These are phyloP conservation scores for Coemansia sp. DNA, from an alignment of 192 early-diverging fungal genomes.

Conservation along the genomic window DNA sequence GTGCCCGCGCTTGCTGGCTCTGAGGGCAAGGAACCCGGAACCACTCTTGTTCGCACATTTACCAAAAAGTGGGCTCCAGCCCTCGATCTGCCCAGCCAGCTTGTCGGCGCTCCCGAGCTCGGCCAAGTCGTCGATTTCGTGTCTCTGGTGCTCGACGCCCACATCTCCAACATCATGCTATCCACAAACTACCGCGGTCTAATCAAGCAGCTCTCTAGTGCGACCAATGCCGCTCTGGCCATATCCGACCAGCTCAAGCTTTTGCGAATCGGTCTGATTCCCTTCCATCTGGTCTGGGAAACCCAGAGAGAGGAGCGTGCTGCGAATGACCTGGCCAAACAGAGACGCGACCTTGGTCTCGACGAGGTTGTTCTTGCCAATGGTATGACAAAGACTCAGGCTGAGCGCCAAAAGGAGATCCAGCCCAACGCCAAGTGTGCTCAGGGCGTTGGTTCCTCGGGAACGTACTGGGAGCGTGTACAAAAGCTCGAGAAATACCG, in stretches of 20 bases:
- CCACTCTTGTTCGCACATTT: constrained; percentile 33
- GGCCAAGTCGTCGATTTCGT: constrained; percentile 39
- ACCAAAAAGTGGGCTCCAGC: constrained; percentile 51
- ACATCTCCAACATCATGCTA: constrained; percentile 50
- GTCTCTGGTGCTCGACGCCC: constrained; percentile 44
- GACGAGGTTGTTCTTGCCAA: constrained; percentile 56
- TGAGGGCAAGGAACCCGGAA: constrained; percentile 13
- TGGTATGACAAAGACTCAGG: constrained; percentile 53
- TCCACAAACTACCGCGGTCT: constrained; percentile 35
- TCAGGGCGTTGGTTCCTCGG: constrained; percentile 44
- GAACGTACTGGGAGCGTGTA: constrained; percentile 55
- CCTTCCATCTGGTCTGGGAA: constrained; percentile 51
- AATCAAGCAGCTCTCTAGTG: constrained; percentile 39
- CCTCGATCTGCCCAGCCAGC: constrained; percentile 30
- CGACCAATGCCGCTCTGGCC: constrained; percentile 39
- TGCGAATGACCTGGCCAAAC: constrained; percentile 40
- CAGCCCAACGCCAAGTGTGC: constrained; percentile 46
- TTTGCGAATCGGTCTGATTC: constrained; percentile 42
- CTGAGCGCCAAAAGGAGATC: constrained; percentile 30
- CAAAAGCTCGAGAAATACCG: constrained; percentile 59
- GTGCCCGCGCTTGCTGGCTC: constrained; percentile 2
- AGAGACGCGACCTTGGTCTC: constrained; percentile 49
- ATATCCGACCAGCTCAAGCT: constrained; percentile 55
- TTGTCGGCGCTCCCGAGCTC: constrained; percentile 41
- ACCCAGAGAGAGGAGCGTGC: constrained; percentile 46